These are phyloP conservation scores for Trametes cingulata DNA, from an alignment of 768 basidiomycete species.

Conservation along the genomic window DNA sequence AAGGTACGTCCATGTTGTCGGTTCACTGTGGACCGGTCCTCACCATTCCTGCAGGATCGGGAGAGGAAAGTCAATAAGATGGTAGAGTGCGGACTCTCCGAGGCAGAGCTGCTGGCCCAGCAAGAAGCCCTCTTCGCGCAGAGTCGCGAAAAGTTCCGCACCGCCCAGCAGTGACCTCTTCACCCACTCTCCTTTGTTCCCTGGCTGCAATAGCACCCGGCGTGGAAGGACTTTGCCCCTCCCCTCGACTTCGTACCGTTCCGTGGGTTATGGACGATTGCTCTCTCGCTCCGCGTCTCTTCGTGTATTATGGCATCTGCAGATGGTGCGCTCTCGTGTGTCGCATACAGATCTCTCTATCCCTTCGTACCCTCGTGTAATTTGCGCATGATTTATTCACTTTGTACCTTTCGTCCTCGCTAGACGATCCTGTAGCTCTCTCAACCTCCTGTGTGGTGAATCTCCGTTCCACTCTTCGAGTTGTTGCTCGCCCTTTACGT, in stretches of 20 bases:
- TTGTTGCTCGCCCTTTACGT: slow-evolving; percentile 20
- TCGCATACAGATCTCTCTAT: slow-evolving; percentile 14
- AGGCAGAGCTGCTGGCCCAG: slow-evolving; percentile 83
- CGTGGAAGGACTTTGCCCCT: not conserved
- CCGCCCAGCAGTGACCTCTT: slow-evolving; percentile 46
- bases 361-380: slow-evolving; percentile 20
- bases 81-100: slow-evolving; percentile 84
- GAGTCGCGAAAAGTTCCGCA: slow-evolving; percentile 78
- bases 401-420: slow-evolving; percentile 18
- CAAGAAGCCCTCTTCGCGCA: slow-evolving; percentile 95
- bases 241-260: not conserved
- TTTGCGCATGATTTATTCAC: slow-evolving; percentile 27
- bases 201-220: not conserved
- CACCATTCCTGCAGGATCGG: slow-evolving; percentile 58
- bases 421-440: slow-evolving; percentile 34
- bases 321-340: slow-evolving; percentile 8
- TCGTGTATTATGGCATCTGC: slow-evolving; percentile 22
- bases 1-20: slow-evolving; percentile 56
- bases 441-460: slow-evolving; percentile 56
- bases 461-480: slow-evolving; percentile 71
- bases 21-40: not conserved
- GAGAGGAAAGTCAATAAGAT: slow-evolving; percentile 92
- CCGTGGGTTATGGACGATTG: slow-evolving; percentile 20
- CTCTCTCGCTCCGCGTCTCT: slow-evolving; percentile 13
- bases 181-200: not conserved